Base-by-base conservation (phyloP, 1,284 basidiomycete species). In the Phellopilus nigrolimitatus region DNA sequence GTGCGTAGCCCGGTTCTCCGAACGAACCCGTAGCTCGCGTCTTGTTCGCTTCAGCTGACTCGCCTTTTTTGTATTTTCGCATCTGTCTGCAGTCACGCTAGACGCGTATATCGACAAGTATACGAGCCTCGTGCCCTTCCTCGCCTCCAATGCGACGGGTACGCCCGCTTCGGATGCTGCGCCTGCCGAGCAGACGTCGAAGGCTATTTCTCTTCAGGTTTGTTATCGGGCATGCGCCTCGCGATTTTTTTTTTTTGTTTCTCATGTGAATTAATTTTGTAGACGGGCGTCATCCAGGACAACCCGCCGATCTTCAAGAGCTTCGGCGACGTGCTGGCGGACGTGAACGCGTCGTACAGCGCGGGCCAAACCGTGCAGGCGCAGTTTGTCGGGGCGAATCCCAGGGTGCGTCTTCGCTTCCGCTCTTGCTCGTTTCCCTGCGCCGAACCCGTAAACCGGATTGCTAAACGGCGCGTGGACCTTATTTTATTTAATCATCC, bases 61-160 rank as follows among this genome's bases (percentile, higher is more conserved):
- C 42, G 4, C 6, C 13, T 30, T 21, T 15, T 12, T 27, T 30
- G 17, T 19, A 33, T 49, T 10, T 27, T 34, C 41, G 24, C 33
- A 34, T 33, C 51, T 49, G 22, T 49, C 36, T 28, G 27, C 54
- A 87, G 83, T 71, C 57, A 90, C 88, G 2, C 71, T 91, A 10
- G 85, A 88, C 47, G 82, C 88, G 2, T 91, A 90, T 62, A 86
- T 88, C 57, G 75, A 90, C 66, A 84, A 84, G 60, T 91, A 88
- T 64, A 72, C 74, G 40, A 78, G 74, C 56, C 71, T 88, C 22
- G 76, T 88, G 6, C 71, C 76, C 4, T 85, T 75, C 70, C 71
- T 89, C 19, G 74, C 74, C 1, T 77, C 81, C 44, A 67, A 67
- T 39, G 70, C 71, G 3, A 69, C 68, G 3, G 73, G 71, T 0